Percentiles rank a stretch among this genome's conserved stretches.
Evolutionary conservation across 139 green algal species (phyloP).

Genomic region (Dunaliella sp.): DNA sequence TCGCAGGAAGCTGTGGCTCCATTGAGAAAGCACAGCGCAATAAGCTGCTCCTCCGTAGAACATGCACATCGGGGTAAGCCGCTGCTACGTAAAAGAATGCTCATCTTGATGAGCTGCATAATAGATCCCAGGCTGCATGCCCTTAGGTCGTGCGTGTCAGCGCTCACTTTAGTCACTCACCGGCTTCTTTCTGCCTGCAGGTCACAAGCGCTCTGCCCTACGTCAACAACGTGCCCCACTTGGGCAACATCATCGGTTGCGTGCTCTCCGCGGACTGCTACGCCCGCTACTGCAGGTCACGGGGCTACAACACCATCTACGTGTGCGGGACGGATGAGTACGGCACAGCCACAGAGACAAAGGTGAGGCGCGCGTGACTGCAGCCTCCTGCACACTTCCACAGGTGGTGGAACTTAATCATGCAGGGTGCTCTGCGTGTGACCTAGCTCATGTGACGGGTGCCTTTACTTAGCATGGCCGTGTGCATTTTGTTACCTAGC

Average conservation of each 20-base stretch:
- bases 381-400: no score
- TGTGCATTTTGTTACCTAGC: no score
- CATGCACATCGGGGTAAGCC: background rate
- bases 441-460: no score
- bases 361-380: no score
- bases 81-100: background rate
- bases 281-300: constrained; percentile 81
- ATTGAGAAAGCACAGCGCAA: background rate
- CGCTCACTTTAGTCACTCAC: background rate
- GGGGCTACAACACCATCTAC: constrained; percentile 91
- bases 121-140: background rate
- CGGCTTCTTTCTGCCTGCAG: constrained; percentile 55
- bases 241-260: constrained; percentile 99
- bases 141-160: background rate
- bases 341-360: constrained; percentile 97
- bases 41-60: no score
- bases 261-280: constrained; percentile 94
- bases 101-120: background rate
- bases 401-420: no score
- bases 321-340: constrained; percentile 99
- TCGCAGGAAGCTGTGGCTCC: background rate
- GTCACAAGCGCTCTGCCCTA: constrained; percentile 96
- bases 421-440: no score
- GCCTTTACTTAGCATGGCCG: no score
- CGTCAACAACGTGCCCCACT: constrained; percentile 99